These are phyloP conservation scores for Lotmaria passim DNA, from an alignment of 208 protist genomes.

Conservation along the genomic window DNA sequence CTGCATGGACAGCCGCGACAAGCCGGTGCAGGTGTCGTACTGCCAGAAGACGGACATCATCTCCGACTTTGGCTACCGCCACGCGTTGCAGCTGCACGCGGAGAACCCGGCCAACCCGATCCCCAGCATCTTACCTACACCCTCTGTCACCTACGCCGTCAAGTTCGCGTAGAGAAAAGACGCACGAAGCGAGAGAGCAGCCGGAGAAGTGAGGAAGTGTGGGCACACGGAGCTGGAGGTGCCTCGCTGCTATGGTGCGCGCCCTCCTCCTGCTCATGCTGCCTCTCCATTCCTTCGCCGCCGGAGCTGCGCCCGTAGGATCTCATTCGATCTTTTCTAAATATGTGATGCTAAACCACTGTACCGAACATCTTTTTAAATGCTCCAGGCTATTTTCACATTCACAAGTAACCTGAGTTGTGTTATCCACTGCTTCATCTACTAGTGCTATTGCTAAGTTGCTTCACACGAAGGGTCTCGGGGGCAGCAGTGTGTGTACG, in stretches of 20 bases:
- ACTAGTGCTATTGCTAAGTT: too few species aligned
- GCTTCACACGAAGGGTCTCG: too few species aligned
- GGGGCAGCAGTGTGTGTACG: too few species aligned
- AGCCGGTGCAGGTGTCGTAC: conserved; percentile 70
- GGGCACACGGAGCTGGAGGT: too few species aligned
- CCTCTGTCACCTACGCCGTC: conserved; percentile 28
- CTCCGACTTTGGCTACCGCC: conserved; percentile 67
- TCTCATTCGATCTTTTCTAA: conserved; percentile 12
- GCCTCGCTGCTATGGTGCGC: too few species aligned
- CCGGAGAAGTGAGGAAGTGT: too few species aligned
- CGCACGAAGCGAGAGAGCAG: neutral
- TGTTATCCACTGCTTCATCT: too few species aligned
- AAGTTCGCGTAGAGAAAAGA: conserved; percentile 24
- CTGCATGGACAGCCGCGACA: conserved; percentile 57
- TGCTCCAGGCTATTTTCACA: too few species aligned
- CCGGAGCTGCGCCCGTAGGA: neutral
- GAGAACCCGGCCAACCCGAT: conserved; percentile 69
- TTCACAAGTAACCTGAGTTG: too few species aligned
- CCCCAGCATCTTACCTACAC: conserved; percentile 24
- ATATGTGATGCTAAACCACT: too few species aligned
- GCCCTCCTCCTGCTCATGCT: neutral
- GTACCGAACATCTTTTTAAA: too few species aligned
- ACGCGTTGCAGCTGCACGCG: conserved; percentile 54
- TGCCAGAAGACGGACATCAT: conserved; percentile 63
- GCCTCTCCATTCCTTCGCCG: neutral